phyloP scores from a whole-genome alignment of 2,329 filamentous ascomycete species.

The Fusarium metavorans region DNA sequence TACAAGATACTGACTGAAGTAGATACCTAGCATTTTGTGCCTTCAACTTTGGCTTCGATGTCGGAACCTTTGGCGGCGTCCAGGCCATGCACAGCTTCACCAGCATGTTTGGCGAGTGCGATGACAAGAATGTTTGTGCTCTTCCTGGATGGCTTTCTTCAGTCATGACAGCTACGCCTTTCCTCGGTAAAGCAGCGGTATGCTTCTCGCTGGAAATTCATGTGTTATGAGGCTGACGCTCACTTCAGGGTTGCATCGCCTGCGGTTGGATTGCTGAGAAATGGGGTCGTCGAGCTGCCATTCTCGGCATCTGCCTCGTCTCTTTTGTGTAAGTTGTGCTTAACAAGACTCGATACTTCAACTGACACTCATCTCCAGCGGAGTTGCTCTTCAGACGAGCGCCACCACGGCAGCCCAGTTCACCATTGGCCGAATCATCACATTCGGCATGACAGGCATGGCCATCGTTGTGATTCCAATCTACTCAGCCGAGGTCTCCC shows the following conservation, averaged over 20 bases:
- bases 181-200: constrained; percentile 41
- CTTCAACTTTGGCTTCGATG: constrained; percentile 46
- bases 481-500: constrained; percentile 45
- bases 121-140: constrained; percentile 18
- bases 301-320: constrained; percentile 37
- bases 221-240: neutral
- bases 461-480: constrained; percentile 48
- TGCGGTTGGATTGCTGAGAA: constrained; percentile 41
- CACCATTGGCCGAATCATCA: constrained; percentile 46
- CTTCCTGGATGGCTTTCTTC: constrained; percentile 41
- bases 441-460: constrained; percentile 49
- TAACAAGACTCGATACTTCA: neutral
- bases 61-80: constrained; percentile 44
- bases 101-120: constrained; percentile 39
- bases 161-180: constrained; percentile 44
- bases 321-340: neutral
- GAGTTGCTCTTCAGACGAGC: constrained; percentile 45
- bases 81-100: constrained; percentile 43
- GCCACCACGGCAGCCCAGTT: constrained; percentile 47
- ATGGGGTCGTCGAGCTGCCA: constrained; percentile 43
- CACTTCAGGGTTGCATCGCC: neutral
- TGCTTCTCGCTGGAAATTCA: neutral
- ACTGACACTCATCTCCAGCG: neutral
- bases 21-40: constrained; percentile 44
- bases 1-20: neutral